Evolutionary conservation across 352 stramenopile genomes (phyloP), one percentile per base, ranked within the genome.

Genomic region (Elongisporangium undulatum): DNA sequence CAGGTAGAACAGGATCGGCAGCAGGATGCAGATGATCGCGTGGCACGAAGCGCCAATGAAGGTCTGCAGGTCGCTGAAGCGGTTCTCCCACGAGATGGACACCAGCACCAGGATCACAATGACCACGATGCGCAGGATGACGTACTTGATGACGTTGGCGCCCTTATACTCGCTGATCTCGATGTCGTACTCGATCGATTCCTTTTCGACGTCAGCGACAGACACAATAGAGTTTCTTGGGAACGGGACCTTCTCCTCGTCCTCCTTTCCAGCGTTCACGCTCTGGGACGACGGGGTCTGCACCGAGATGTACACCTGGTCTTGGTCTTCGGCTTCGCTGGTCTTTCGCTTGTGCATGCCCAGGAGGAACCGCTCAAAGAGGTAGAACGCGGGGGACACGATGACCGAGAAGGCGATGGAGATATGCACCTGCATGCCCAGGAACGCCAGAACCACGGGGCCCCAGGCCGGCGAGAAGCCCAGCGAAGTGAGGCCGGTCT

Each of bases 1-100:
- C 13, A 90, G 61, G 77, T 90, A 90, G 63, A 90, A 87, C 45
- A 77, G 63, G 57, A 86, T 85, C 9, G 81, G 81, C 48, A 90
- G 60, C 49, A 89, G 81, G 41, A 87, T 86, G 67, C 81, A 90
- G 50, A 70, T 73, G 51, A 83, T 67, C 22, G 78, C 73, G 45
- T 84, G 77, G 55, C 69, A 68, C 58, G 69, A 90, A 1, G 81
- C 77, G 23, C 81, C 81, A 38, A 87, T 71, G 26, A 90, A 89
- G 58, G 87, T 78, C n/a, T 69, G 72, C 34, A 90, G 78, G 56
- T 88, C 81, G 16, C 77, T 59, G 45, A 90, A 87, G 50, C 85
- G 71, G 62, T 80, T 72, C n/a, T 69, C 53, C 51, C 41, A 62
- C 3, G 62, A 19, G 24, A 67, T 53, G 6, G 63, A 52, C 10